These are phyloP conservation scores for Trypanosoma mega DNA, from an alignment of 208 protist species.

Conservation along the genomic window DNA sequence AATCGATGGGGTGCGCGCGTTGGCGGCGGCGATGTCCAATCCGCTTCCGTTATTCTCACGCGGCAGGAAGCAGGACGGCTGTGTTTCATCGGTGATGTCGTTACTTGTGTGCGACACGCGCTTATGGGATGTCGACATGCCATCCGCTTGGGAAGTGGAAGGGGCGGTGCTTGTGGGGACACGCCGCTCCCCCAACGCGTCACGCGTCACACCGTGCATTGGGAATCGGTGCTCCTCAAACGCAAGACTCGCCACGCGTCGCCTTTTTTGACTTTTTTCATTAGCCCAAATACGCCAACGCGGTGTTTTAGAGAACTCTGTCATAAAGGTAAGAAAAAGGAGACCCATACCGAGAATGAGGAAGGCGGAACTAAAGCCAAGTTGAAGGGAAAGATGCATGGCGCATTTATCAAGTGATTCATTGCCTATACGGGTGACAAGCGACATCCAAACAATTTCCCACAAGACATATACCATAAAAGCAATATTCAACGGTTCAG, in stretches of 20 bases:
- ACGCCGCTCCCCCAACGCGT: too few relatives aligned
- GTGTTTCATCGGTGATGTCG: too few relatives aligned
- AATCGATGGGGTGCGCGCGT: too few relatives aligned
- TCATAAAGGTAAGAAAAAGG: conserved; percentile 56
- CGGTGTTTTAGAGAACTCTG: conserved; percentile 49
- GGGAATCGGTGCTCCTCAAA: neutral
- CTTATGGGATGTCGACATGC: too few relatives aligned
- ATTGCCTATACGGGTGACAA: conserved; percentile 20
- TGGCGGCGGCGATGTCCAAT: too few relatives aligned
- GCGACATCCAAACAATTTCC: conserved; percentile 61
- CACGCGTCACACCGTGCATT: too few relatives aligned
- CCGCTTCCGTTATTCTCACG: too few relatives aligned
- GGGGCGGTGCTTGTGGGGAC: too few relatives aligned
- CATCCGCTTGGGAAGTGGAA: too few relatives aligned
- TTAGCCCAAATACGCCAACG: conserved; percentile 53
- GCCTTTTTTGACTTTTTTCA: conserved; percentile 22
- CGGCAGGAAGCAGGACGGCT: too few relatives aligned
- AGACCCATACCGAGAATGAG: conserved; percentile 31
- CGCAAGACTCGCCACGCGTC: neutral
- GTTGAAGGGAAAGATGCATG: conserved; percentile 45
- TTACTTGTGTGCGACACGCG: too few relatives aligned
- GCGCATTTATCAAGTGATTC: conserved; percentile 25
- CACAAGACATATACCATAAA: conserved; percentile 55
- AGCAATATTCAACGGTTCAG: conserved; percentile 31
- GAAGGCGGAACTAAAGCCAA: conserved; percentile 44